A percentile compares a stretch with the other conserved stretches of the same genome.
phyloP scores from a whole-genome alignment of 371 early-diverging fungal genomes.

The Dichotomocladium elegans region DNA sequence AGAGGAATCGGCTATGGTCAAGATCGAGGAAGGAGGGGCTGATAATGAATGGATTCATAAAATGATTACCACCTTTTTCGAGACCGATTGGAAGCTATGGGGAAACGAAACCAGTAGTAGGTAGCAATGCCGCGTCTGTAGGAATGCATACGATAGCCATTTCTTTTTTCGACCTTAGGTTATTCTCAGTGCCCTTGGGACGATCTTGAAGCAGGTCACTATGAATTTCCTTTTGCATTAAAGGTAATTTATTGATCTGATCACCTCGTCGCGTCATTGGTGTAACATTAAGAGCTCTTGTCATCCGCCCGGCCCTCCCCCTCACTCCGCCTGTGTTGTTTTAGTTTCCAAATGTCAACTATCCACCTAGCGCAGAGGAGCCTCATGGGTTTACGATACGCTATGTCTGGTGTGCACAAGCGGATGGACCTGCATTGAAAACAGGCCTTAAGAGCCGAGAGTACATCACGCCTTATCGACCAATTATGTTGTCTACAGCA shows the following conservation, averaged over 20 bases:
- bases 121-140: neutral
- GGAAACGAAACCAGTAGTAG: conserved; percentile 43
- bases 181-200: conserved; percentile 52
- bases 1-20: conserved; percentile 46
- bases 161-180: conserved; percentile 1
- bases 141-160: too few relatives aligned
- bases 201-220: conserved; percentile 48
- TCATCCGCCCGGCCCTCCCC: too few relatives aligned
- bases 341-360: conserved; percentile 51
- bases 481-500: conserved; percentile 37
- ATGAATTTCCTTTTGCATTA: conserved; percentile 57
- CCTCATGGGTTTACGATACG: conserved; percentile 43
- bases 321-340: too few relatives aligned
- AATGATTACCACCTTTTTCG: conserved; percentile 43
- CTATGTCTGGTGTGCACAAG: conserved; percentile 54
- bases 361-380: conserved; percentile 46
- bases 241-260: too few relatives aligned
- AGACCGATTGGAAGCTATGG: conserved; percentile 41
- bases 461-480: conserved; percentile 47
- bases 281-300: too few relatives aligned
- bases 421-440: conserved; percentile 46
- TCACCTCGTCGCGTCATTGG: too few relatives aligned
- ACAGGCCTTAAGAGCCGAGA: conserved; percentile 48
- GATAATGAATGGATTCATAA: conserved; percentile 44
- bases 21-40: conserved; percentile 33